phyloP scores from a whole-genome alignment of 2,329 filamentous ascomycete genomes.

The Ceratocystis papillata region DNA sequence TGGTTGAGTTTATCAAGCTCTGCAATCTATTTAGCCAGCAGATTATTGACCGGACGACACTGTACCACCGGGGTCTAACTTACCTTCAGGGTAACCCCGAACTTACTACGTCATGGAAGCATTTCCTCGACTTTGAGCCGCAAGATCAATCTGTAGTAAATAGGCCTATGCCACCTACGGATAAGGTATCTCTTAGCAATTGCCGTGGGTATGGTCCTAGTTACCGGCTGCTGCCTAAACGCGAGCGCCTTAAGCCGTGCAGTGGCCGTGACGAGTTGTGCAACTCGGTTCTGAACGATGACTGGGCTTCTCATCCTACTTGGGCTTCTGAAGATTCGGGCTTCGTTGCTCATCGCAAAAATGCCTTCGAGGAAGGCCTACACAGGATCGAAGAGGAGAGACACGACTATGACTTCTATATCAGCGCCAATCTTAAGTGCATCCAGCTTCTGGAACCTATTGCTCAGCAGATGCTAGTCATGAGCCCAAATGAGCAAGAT shows the following conservation, averaged over 20 bases:
- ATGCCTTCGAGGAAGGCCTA: slow-evolving; percentile 83
- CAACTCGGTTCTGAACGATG: slow-evolving; percentile 84
- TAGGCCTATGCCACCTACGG: slow-evolving; percentile 60
- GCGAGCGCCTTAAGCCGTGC: slow-evolving; percentile 82
- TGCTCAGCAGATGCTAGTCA: slow-evolving; percentile 75
- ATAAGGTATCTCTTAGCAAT: slow-evolving; percentile 84
- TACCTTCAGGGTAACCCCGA: slow-evolving; percentile 87
- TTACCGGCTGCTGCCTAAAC: slow-evolving; percentile 81
- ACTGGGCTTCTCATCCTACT: slow-evolving; percentile 96
- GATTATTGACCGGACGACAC: slow-evolving; percentile 72
- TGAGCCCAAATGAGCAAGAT: slow-evolving; percentile 61
- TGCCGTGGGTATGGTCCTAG: slow-evolving; percentile 93
- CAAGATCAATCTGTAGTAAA: slow-evolving; percentile 72
- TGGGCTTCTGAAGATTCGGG: slow-evolving; percentile 98
- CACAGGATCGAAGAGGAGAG: slow-evolving; percentile 96
- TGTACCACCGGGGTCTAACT: slow-evolving; percentile 69
- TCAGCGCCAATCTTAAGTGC: slow-evolving; percentile 86
- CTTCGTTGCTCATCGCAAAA: slow-evolving; percentile 96
- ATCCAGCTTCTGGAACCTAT: slow-evolving; percentile 94
- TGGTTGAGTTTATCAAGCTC: slow-evolving; percentile 93
- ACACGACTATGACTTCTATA: slow-evolving; percentile 97
- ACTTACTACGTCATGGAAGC: slow-evolving; percentile 78
- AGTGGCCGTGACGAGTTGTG: slow-evolving; percentile 93
- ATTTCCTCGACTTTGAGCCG: slow-evolving; percentile 67
- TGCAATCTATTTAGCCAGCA: slow-evolving; percentile 93